These are phyloP conservation scores for Phytopythium delawarense DNA, from an alignment of 352 stramenopile species.

Conservation along the genomic window DNA sequence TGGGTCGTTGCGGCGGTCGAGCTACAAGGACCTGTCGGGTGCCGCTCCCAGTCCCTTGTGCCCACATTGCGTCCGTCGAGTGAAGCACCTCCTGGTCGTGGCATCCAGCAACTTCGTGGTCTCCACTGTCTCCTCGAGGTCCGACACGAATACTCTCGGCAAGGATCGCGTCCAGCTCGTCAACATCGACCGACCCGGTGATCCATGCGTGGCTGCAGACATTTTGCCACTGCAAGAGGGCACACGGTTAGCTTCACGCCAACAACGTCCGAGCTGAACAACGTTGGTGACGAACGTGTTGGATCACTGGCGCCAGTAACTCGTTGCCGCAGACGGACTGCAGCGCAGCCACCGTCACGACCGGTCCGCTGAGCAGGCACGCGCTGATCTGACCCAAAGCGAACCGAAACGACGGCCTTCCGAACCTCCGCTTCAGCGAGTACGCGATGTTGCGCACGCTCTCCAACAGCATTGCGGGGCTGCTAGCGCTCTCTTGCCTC, in stretches of 20 bases:
- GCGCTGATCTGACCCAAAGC: conserved; percentile 45
- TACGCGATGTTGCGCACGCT: conserved; percentile 36
- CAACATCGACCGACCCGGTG: conserved; percentile 40
- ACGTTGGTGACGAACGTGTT: conserved; percentile 33
- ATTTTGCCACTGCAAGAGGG: conserved; percentile 1
- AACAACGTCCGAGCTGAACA: background rate
- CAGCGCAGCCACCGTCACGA: conserved; percentile 28
- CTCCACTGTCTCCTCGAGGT: background rate
- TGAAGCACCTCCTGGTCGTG: background rate
- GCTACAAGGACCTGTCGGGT: background rate
- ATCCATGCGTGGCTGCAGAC: conserved; percentile 1
- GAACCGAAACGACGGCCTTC: conserved; percentile 47
- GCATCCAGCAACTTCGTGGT: background rate
- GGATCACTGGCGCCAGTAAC: conserved; percentile 26
- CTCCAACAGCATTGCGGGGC: conserved; percentile 6
- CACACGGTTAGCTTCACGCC: background rate
- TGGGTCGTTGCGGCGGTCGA: conserved; percentile 2
- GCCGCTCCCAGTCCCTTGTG: background rate
- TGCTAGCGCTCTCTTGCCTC: background rate
- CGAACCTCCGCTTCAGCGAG: conserved; percentile 32
- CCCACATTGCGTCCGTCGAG: background rate
- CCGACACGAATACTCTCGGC: conserved; percentile 12
- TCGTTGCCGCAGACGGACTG: conserved; percentile 29
- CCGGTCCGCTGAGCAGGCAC: conserved; percentile 22
- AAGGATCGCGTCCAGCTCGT: conserved; percentile 52